Evolutionary conservation across 768 basidiomycete genomes (phyloP).

Genomic region (Postia placenta): DNA sequence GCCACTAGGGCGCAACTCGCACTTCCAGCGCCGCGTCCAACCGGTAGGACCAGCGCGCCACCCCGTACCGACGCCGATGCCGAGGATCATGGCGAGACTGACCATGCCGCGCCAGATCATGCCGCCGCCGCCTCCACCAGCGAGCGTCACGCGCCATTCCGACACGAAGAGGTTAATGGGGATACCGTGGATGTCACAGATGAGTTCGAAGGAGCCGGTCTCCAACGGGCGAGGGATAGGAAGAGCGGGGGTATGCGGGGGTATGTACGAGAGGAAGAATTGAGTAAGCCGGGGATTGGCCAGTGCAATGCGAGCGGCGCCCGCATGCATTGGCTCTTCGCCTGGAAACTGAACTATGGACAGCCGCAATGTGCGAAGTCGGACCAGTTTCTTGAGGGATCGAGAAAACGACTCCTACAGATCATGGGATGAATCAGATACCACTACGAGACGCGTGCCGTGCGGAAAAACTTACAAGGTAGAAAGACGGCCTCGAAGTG

Average conservation of each 20-base stretch:
- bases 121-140: constrained; percentile 20
- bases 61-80: constrained; percentile 3
- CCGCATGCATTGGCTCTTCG: constrained; percentile 51
- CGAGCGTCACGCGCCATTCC: constrained; percentile 41
- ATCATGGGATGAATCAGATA: too few relatives aligned
- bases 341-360: constrained; percentile 64
- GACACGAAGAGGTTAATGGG: constrained; percentile 46
- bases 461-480: constrained; percentile 54
- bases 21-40: constrained; percentile 21
- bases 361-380: constrained; percentile 55
- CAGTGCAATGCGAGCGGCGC: constrained; percentile 58
- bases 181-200: constrained; percentile 58
- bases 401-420: constrained; percentile 57
- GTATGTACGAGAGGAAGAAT: constrained; percentile 64
- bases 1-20: constrained; percentile 31
- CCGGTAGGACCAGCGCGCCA: constrained; percentile 5
- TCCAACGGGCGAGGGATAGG: constrained; percentile 32
- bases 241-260: constrained; percentile 46
- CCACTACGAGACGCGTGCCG: too few relatives aligned
- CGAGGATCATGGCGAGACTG: constrained; percentile 3
- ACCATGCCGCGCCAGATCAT: neutral
- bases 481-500: constrained; percentile 65
- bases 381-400: constrained; percentile 52
- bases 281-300: constrained; percentile 59
- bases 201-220: constrained; percentile 51